Evolutionary conservation across 345 rosid genomes (phyloP), one percentile per base, ranked within the genome.

Genomic region (Lepidium africanum): DNA sequence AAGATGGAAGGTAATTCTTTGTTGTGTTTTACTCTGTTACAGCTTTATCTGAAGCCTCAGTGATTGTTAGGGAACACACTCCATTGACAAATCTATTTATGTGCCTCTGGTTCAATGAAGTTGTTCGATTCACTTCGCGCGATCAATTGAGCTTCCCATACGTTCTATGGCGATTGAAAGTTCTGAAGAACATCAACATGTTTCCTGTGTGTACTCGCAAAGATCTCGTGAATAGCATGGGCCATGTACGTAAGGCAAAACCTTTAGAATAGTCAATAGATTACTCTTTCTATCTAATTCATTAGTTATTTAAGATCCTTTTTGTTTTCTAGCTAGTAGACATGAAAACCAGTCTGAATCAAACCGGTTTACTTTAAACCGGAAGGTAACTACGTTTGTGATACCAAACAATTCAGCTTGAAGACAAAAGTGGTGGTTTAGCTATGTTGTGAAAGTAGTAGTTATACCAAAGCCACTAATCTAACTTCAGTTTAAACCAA

Each of bases 21-120:
- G 40, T 56, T 46, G 51, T 70, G 39, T 48, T 37, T 47, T 38
- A 68, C 68, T 13, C 12, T 51, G 16, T 35, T 37, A 19, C 89
- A 93, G 98, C 97, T 65, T 76, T 93, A 45, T 78, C 79, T 33
- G 98, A 93, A 81, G 96, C 97, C 32, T 93, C 97, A 4, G 87
- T 93, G 51, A 93, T 93, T 27, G 94, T 86, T 76, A 82, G 98
- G 80, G 81, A 93, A 80, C 94, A 93, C 68, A 77, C 87, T 6
- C 89, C 92, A 8, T 16, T 88, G 60, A 82, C 83, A 13, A 86
- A 93, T 74, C 69, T 90, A 46, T 83, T 93, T 23, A 87, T 87
- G 96, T 93, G 98, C 86, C 86, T 88, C n/a, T 93, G 97, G 98
- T 90, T 90, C 77, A 87, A 93, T 48, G 98, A 93, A 80, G 98